Evolutionary conservation across 164 flowering plant genomes (phyloP).

Genomic region (Warburgia ugandensis): DNA sequence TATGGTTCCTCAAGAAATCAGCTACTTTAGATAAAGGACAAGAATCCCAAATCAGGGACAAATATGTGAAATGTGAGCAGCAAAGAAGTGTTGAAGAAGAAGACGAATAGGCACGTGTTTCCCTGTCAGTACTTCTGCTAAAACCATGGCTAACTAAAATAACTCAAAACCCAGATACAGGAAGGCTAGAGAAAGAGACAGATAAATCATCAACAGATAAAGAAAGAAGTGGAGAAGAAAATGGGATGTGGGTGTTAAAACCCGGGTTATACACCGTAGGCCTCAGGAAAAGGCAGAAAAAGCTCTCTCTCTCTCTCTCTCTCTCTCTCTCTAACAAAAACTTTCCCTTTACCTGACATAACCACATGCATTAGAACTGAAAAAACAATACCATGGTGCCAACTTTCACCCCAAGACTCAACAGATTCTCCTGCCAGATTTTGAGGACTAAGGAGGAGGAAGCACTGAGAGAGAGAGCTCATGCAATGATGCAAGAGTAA

Average conservation of each 20-base stretch:
- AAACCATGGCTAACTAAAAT: constrained; percentile 4
- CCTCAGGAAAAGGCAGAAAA: neutral
- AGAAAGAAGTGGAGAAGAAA: neutral
- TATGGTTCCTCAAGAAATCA: neutral
- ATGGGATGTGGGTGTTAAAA: neutral
- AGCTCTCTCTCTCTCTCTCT: constrained; percentile 1
- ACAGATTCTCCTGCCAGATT: constrained; percentile 2
- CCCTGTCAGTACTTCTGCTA: constrained; percentile 7
- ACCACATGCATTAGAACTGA: constrained; percentile 9
- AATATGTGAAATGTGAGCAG: constrained; percentile 12
- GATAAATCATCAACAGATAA: neutral
- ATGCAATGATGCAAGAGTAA: neutral
- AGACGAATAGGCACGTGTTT: constrained; percentile 8
- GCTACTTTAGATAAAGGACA: constrained; percentile 5
- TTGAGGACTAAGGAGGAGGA: neutral
- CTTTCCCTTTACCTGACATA: constrained; percentile 16
- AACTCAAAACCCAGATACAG: constrained; percentile 2
- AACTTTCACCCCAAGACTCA: neutral
- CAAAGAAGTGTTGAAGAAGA: neutral
- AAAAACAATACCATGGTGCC: constrained; percentile 4
- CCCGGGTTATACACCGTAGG: neutral
- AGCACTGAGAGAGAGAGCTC: neutral
- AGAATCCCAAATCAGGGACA: constrained; percentile 11
- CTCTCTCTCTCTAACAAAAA: constrained; percentile 3
- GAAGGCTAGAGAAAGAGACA: neutral